Evolutionary conservation across 345 rosid genomes (phyloP), one percentile per base, ranked within the genome.

Genomic region (Gossypium mustelinum): DNA sequence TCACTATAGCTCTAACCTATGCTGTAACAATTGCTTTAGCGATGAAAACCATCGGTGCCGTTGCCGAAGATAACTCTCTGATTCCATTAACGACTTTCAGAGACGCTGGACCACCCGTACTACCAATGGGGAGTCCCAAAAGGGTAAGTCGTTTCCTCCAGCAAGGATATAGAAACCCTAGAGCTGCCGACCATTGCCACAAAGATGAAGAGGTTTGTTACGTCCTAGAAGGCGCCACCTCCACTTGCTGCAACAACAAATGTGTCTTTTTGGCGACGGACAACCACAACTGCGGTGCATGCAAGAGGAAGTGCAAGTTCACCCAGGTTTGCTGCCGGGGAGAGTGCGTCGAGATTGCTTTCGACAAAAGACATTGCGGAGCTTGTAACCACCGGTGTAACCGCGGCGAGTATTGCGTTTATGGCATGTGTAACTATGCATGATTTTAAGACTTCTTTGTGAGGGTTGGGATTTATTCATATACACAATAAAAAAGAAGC

Each of bases 291-390:
- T 92, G 98, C 17, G 98, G 98, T 1, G 79, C 81, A 0, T 94
- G 97, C 86, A 86, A 83, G 84, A 85, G 22, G 63, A 88, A 87
- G 73, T 94, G 98, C 82, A 82, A 79, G 60, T 87, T 73, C 89
- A 86, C 87, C 0, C 68, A 86, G 57, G 58, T 77, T 0, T 94
- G 98, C 44, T 92, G 97, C 87, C 73, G 93, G 0, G 97, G 97
- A 18, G 9, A 82, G 76, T 94, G 98, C 52, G 92, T 92, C 22
- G 29, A 84, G 65, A 44, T 80, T 27, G 24, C 83, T 20, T 84
- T 77, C 50, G 95, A 92, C 54, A 90, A 89, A 83, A 88, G 97
- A 45, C 91, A 92, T 75, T 92, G 97, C 10, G 94, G 97, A 8
- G 51, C 27, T 13, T 94, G 98, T 84, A 87, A 85, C 80, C 79